phyloP scores from a whole-genome alignment of 2,329 filamentous ascomycete species.

The Diaporthe eres region DNA sequence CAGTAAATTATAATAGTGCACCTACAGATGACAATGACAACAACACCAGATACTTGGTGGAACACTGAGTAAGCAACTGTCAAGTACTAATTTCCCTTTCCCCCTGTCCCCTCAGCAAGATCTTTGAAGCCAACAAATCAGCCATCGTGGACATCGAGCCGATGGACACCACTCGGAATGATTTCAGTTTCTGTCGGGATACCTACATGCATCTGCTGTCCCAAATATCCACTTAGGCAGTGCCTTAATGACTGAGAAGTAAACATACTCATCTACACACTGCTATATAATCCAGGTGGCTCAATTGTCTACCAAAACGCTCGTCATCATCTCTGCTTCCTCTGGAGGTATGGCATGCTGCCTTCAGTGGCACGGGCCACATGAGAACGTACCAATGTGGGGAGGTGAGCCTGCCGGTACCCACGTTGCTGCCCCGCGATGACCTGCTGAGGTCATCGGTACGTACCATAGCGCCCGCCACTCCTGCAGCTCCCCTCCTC shows the following conservation, averaged over 20 bases:
- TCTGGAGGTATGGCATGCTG: not conserved
- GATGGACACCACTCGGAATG: not conserved
- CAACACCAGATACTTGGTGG: not conserved
- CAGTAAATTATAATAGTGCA: no score
- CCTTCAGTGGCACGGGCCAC: not conserved
- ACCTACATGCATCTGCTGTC: no score
- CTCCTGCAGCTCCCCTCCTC: conserved; percentile 20
- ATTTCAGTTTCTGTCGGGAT: no score
- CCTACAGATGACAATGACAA: not conserved
- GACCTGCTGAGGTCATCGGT: conserved; percentile 39
- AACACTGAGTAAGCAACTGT: no score
- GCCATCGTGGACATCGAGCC: not conserved
- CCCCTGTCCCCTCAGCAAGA: not conserved
- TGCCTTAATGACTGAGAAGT: not conserved
- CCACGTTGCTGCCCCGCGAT: conserved; percentile 35
- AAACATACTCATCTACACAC: not conserved
- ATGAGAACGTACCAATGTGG: not conserved
- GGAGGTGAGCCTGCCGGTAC: not conserved
- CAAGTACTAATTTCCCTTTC: not conserved
- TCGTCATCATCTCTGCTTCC: not conserved
- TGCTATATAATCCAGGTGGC: not conserved
- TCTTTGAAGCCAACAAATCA: not conserved
- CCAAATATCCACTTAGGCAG: no score
- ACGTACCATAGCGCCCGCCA: conserved; percentile 16
- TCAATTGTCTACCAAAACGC: not conserved